Percentiles rank a stretch among this genome's conserved stretches.
phyloP scores from a whole-genome alignment of 108 stramenopile species.

The Skeletonema grethae region DNA sequence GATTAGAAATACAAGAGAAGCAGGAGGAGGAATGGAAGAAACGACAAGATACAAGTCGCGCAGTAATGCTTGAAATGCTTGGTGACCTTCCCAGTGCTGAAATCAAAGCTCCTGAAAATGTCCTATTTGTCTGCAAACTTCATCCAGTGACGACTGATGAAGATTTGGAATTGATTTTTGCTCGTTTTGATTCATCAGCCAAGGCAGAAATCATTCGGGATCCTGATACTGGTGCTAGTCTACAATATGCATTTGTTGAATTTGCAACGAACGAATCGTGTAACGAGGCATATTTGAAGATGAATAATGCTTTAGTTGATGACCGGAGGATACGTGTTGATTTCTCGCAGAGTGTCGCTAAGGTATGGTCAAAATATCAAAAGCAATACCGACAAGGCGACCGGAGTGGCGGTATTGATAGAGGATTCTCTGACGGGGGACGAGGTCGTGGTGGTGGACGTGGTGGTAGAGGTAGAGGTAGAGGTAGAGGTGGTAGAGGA shows the following conservation, averaged over 20 bases:
- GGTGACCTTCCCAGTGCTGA: conserved; percentile 90
- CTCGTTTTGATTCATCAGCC: conserved; percentile 84
- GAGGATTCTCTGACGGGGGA: conserved; percentile 39
- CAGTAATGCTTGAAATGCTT: conserved; percentile 98
- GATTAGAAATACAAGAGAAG: conserved; percentile 44
- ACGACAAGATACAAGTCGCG: conserved; percentile 56
- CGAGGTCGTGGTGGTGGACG: conserved; percentile 12
- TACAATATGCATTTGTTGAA: conserved; percentile 98
- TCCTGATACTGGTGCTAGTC: conserved; percentile 89
- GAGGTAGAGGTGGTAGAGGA: conserved; percentile 27
- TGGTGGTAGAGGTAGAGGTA: conserved; percentile 11
- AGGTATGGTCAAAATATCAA: conserved; percentile 89
- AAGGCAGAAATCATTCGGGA: conserved; percentile 96
- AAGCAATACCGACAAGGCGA: conserved; percentile 37
- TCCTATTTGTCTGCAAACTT: conserved; percentile 98
- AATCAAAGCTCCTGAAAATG: conserved; percentile 93
- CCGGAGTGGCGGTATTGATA: conserved; percentile 43
- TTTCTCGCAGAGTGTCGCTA: conserved; percentile 96
- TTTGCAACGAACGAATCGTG: conserved; percentile 88
- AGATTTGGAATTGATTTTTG: conserved; percentile 97
- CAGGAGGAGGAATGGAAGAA: conserved; percentile 76
- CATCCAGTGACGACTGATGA: conserved; percentile 97
- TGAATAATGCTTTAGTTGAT: conserved; percentile 99
- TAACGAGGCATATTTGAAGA: conserved; percentile 97
- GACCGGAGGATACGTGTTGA: conserved; percentile 98